Base-by-base conservation (phyloP, 352 stramenopile genomes). In the Blastocystis sp. region DNA sequence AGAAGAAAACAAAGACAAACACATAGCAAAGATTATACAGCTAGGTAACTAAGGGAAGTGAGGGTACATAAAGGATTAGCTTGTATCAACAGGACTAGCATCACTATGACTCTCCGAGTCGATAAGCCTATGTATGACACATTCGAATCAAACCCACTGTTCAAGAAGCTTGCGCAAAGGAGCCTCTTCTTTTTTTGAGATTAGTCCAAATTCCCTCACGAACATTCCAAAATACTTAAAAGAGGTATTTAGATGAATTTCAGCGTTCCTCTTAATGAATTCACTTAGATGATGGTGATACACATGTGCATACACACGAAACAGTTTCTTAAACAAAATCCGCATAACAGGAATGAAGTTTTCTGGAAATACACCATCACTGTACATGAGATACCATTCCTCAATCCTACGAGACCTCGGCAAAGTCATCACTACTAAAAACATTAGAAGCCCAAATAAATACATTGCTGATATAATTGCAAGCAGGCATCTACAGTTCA, bases 201-300 rank as follows among this genome's bases (percentile, higher is more conserved):
- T 92, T 35, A 97, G 90, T n/a, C 95, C 93, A 89, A 97, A 97
- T 88, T 96, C 93, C 19, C 91, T 94, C 87, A 94, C 95, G 89
- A 98, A 98, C 65, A 95, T 94, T 91, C 98, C 97, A 87, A 98
- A 98, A 90, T 98, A 94, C 89, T 98, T 98, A 90, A 98, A 98
- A 88, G 93, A 97, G 75, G 95, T 97, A 90, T 98, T 98, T 65
- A 98, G 91, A 89, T 98, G 94, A 39, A 94, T 94, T 81, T 97
- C 94, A 69, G 96, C 96, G 32, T 94, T 93, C 39, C 97, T 91
- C 78, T 97, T 93, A 86, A 98, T 92, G 67, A 96, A 97, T 81
- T 65, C 71, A 21, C 65, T 65, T 78, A 97, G 97, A 89, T 97
- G 96, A 88, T 92, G 95, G 88, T 95, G 96, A 90, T 98, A 98